A percentile compares a stretch with the other conserved stretches of the same genome.
Conservation (phyloP, 2,329 filamentous ascomycete genomes). For the Akanthomyces lecanii region DNA sequence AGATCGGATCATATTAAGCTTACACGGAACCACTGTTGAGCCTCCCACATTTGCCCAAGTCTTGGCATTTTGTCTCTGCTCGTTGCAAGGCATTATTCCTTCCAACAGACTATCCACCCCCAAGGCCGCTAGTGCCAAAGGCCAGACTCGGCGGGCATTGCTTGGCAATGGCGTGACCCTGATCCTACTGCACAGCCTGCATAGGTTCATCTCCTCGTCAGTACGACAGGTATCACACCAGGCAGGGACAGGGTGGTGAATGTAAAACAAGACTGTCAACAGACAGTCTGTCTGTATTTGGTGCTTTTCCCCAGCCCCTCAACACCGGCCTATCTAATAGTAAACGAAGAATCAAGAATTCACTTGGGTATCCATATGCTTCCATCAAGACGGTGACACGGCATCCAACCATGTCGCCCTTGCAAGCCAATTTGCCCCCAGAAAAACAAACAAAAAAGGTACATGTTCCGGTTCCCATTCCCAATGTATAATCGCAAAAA, state of each 20-base stretch:
- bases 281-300: constrained; percentile 3
- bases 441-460: background rate
- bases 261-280: background rate
- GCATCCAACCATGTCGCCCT: constrained; percentile 8
- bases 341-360: constrained; percentile 5
- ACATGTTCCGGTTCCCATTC: constrained; percentile 7
- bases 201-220: background rate
- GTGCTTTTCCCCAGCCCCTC: background rate
- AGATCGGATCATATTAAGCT: constrained; percentile 6
- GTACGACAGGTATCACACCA: background rate
- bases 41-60: background rate
- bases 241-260: background rate
- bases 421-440: constrained; percentile 14
- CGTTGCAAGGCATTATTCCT: background rate
- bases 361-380: constrained; percentile 16
- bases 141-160: background rate
- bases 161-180: constrained; percentile 11
- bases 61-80: background rate
- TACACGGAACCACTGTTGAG: background rate
- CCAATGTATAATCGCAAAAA: constrained; percentile 8
- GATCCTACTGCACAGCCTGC: background rate
- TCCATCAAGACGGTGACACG: constrained; percentile 1
- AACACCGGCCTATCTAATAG: constrained; percentile 10
- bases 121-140: constrained; percentile 27
- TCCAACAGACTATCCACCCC: constrained; percentile 18